Evolutionary conservation across 768 basidiomycete genomes (phyloP).

Genomic region (Mycena polygramma): DNA sequence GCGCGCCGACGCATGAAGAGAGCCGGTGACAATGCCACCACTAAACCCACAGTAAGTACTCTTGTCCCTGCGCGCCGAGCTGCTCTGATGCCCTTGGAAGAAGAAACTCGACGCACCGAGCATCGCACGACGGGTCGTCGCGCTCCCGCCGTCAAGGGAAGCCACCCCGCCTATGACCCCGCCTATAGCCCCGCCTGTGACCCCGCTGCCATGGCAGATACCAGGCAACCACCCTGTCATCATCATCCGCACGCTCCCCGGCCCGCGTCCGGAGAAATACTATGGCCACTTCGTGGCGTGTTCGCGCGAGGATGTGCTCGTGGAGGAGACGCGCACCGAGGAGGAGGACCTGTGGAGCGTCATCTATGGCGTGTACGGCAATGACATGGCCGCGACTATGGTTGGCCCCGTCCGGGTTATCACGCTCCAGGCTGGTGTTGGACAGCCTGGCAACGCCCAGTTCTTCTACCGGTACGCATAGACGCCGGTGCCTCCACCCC

Average conservation of each 20-base stretch:
- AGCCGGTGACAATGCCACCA: not conserved
- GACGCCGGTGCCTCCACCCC: too few species aligned
- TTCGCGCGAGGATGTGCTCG: slow-evolving; percentile 10
- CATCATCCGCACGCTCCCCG: slow-evolving; percentile 25
- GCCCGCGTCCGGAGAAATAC: not conserved
- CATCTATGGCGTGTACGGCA: not conserved
- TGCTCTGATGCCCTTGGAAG: not conserved
- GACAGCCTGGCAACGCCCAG: not conserved
- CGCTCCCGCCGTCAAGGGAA: not conserved
- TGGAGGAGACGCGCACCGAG: slow-evolving; percentile 10
- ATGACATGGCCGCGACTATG: not conserved
- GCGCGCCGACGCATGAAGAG: not conserved
- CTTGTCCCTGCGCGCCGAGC: not conserved
- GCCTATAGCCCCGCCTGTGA: not conserved
- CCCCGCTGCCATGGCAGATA: not conserved
- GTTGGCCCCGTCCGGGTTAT: not conserved
- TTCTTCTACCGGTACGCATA: not conserved
- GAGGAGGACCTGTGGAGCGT: slow-evolving; percentile 23
- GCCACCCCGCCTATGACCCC: not conserved
- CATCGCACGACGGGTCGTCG: too few species aligned
- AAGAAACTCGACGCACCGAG: not conserved
- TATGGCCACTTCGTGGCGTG: slow-evolving; percentile 19
- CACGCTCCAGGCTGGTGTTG: not conserved
- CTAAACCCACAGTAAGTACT: not conserved
- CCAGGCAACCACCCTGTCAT: not conserved